A percentile compares a stretch with the other conserved stretches of the same genome.
phyloP scores from a whole-genome alignment of 345 rosid species.

The Hirschfeldia incana region DNA sequence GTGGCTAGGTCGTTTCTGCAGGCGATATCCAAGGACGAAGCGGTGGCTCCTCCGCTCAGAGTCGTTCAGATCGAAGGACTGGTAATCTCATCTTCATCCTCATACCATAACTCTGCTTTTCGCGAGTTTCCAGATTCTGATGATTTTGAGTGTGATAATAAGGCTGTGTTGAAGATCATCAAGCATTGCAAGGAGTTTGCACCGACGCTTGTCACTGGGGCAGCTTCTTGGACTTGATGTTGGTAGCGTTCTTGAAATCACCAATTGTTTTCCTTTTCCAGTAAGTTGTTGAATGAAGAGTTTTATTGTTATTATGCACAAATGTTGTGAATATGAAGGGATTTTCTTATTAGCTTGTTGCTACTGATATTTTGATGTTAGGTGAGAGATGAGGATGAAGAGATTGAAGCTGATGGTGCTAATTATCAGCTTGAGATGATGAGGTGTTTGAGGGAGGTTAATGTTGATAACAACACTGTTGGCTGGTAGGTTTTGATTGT shows the following conservation, averaged over 20 bases:
- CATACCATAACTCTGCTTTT: not conserved
- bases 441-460: constrained; percentile 97
- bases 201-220: constrained; percentile 91
- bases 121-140: not conserved
- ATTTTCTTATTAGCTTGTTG: not conserved
- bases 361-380: constrained; percentile 24
- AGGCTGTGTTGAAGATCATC: constrained; percentile 91
- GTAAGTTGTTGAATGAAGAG: constrained; percentile 40
- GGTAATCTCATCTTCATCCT: constrained; percentile 40
- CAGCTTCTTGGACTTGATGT: constrained; percentile 99
- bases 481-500: constrained; percentile 64
- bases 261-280: constrained; percentile 98
- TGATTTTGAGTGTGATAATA: not conserved
- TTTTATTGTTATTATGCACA: not conserved
- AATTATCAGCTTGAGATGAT: constrained; percentile 99
- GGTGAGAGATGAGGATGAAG: constrained; percentile 93
- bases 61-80: constrained; percentile 98
- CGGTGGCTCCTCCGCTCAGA: constrained; percentile 79
- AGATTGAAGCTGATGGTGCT: constrained; percentile 98
- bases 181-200: constrained; percentile 98
- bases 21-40: constrained; percentile 82
- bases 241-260: constrained; percentile 96
- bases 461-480: constrained; percentile 97
- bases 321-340: not conserved
- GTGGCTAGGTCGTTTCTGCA: constrained; percentile 80